Base-by-base conservation (phyloP, 331 rosid species). In the Pyrus hybrid region DNA sequence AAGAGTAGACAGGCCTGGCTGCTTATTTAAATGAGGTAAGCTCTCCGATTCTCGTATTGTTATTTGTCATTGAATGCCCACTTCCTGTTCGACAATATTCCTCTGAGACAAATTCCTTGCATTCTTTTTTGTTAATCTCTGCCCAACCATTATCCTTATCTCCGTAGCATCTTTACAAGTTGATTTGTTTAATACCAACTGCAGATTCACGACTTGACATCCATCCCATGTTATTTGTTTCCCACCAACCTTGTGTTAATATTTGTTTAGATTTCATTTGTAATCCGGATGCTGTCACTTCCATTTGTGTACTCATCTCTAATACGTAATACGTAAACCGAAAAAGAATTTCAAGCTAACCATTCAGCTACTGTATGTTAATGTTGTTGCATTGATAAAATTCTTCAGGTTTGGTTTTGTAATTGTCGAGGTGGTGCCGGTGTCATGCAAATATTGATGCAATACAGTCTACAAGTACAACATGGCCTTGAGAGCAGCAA, bases 401-500 rank as follows among this genome's bases (percentile, higher is more conserved):
- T 62, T 62, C 51, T 67, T 64, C 83, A 79, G 85, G 77, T 76
- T 77, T 72, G 51, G 4, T 77, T 65, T 61, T 63, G 61, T 71
- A 57, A 64, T 57, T 13, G 51, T 41, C 73, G n/a, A 37, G 56
- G 63, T 75, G 80, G 70, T 58, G 22, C 54, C 3, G 3, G n/a
- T 56, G 22, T 71, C 20, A 8, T 71, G 67, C 41, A 14, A 58
- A 10, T 63, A 49, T 67, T 75, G 43, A 69, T 73, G 70, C 68
- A 71, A 7, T 41, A 6, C 20, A 4, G 13, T 12, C 9, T 29
- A 47, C 45, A 76, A 30, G 9, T 18, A 56, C 61, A 76, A 47
- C 32, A 86, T 79, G 86, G 79, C 76, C 33, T 68, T 81, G 32
- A 70, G 80, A 77, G 68, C 77, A 76, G 58, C 71, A 70, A 83